Evolutionary conservation across 1,284 basidiomycete genomes (phyloP).

Genomic region (Amylostereum areolatum): DNA sequence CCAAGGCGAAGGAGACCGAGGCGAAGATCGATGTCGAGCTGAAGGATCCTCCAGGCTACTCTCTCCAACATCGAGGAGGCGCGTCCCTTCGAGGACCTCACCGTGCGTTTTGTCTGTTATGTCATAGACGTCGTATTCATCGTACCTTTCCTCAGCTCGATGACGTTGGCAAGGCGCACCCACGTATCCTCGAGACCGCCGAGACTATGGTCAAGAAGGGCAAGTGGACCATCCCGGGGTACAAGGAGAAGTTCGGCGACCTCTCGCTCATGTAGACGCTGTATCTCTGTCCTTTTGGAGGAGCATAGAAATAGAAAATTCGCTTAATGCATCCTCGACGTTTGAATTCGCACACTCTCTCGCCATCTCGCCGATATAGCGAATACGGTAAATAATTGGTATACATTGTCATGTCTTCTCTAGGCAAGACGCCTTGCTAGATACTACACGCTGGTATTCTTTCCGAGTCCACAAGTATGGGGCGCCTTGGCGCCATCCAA

Average conservation of each 20-base stretch:
- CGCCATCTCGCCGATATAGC: too few species aligned
- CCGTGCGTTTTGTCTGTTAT: slow-evolving; percentile 45
- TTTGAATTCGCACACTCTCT: background rate
- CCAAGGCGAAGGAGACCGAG: slow-evolving; percentile 88
- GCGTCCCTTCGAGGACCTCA: slow-evolving; percentile 96
- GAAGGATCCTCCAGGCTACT: slow-evolving; percentile 87
- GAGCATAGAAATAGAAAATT: slow-evolving; percentile 9
- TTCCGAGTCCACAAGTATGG: too few species aligned
- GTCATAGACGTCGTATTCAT: slow-evolving; percentile 4
- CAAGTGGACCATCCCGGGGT: slow-evolving; percentile 95
- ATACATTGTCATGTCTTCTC: background rate
- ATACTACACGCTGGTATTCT: background rate
- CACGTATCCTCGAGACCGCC: slow-evolving; percentile 87
- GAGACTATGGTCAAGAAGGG: slow-evolving; percentile 99
- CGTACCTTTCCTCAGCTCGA: slow-evolving; percentile 48
- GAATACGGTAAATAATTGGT: too few species aligned
- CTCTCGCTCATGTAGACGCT: slow-evolving; percentile 75
- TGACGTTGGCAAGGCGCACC: slow-evolving; percentile 91
- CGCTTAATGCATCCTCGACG: slow-evolving; percentile 2
- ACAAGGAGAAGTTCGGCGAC: slow-evolving; percentile 93
- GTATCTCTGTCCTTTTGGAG: background rate
- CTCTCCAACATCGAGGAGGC: slow-evolving; percentile 97
- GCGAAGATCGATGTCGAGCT: slow-evolving; percentile 92
- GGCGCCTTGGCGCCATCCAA: too few species aligned
- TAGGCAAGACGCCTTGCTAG: background rate